A percentile compares a stretch with the other conserved stretches of the same genome.
Evolutionary conservation across 495 filamentous ascomycete species (phyloP).

Genomic region (Geopyxis carbonaria): DNA sequence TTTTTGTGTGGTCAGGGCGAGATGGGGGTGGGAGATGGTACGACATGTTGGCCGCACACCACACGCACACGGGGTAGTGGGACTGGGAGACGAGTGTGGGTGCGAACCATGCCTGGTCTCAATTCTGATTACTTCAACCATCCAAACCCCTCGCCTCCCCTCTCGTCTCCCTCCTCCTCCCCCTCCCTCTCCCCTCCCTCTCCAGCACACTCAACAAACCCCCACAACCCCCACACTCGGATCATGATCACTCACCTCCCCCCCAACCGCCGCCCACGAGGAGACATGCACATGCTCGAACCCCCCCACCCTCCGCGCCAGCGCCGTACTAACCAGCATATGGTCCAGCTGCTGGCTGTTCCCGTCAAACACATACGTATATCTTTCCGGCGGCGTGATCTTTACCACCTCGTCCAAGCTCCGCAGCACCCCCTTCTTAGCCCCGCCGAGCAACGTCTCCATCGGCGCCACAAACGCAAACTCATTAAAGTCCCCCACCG

Average conservation of each 20-base stretch:
- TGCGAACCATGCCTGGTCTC: too few relatives aligned
- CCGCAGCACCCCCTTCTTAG: slow-evolving; percentile 22
- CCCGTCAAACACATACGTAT: slow-evolving; percentile 41
- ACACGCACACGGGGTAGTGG: too few relatives aligned
- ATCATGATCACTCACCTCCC: slow-evolving; percentile 41
- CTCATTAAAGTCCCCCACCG: slow-evolving; percentile 47
- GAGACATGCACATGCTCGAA: slow-evolving; percentile 48
- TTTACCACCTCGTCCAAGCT: slow-evolving; percentile 37
- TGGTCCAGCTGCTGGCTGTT: slow-evolving; percentile 44
- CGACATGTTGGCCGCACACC: too few relatives aligned
- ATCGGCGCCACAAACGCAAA: slow-evolving; percentile 39
- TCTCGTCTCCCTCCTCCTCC: too few relatives aligned
- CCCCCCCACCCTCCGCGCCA: slow-evolving; percentile 23
- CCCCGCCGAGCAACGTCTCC: slow-evolving; percentile 25
- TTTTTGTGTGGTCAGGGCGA: too few relatives aligned
- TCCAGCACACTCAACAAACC: too few relatives aligned
- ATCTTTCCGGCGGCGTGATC: slow-evolving; percentile 34
- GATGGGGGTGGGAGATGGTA: too few relatives aligned
- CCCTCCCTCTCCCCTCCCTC: too few relatives aligned
- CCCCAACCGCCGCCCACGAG: slow-evolving; percentile 32
- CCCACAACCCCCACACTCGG: slow-evolving; percentile 39
- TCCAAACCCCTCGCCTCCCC: too few relatives aligned
- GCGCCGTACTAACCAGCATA: slow-evolving; percentile 36
- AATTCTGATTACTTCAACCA: too few relatives aligned
- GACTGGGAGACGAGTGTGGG: too few relatives aligned